These are phyloP conservation scores for Passiflora organensis DNA, from an alignment of 345 rosid genomes.

Conservation along the genomic window DNA sequence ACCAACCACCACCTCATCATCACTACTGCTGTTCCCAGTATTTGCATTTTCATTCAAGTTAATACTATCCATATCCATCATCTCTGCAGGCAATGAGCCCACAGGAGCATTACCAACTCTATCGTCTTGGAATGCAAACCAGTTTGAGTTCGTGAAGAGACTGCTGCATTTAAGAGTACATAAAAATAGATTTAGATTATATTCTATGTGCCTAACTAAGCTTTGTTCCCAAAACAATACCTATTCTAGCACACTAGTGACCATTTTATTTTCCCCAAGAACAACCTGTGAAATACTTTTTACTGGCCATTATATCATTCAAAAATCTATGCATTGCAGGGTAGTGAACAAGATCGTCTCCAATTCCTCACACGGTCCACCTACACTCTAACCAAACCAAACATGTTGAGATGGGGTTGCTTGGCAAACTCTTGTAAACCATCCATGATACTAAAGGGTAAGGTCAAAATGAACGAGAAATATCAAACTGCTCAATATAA, in stretches of 20 bases:
- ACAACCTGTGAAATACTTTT: no score
- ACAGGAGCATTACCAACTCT: constrained; percentile 47
- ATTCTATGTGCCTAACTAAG: no score
- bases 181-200: neutral
- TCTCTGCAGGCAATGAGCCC: constrained; percentile 46
- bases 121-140: constrained; percentile 96
- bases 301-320: no score
- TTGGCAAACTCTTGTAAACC: no score
- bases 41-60: constrained; percentile 60
- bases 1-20: constrained; percentile 88
- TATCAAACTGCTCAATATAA: neutral
- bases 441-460: neutral
- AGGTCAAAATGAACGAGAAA: neutral
- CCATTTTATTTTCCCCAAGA: no score
- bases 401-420: no score
- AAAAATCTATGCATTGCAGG: no score
- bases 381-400: neutral
- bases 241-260: no score
- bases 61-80: constrained; percentile 88
- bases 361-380: neutral
- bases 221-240: no score
- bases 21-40: constrained; percentile 70
- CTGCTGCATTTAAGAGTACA: constrained; percentile 38
- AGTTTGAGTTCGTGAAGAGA: constrained; percentile 86
- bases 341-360: no score